Evolutionary conservation across 2,329 filamentous ascomycete species (phyloP), one percentile per base, ranked within the genome.

Genomic region (Plenodomus biglobosus): DNA sequence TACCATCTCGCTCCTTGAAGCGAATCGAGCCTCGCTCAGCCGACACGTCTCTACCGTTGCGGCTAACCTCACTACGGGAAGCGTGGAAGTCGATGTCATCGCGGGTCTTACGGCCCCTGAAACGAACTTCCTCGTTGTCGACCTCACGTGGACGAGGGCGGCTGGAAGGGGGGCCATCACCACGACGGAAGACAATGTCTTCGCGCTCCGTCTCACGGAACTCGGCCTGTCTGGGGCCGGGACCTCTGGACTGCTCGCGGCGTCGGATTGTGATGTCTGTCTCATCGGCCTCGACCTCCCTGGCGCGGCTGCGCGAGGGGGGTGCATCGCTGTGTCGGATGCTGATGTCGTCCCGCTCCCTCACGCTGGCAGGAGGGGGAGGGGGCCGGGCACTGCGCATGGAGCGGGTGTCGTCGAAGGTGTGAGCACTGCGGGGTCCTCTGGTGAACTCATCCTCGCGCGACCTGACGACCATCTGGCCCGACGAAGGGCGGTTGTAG

Each of bases 91-190:
- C 72, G 22, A 66, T 65, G 51, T 59, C 62, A 51, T 64, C 59
- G 54, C 50, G 61, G 47, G 55, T 65, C 53, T 48, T 52, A 15
- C 68, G 64, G 48, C 73, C 73, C 44, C 75, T 62, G 66, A 80
- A 78, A 48, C 75, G 73, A 47, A 80, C 73, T 53, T 80, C 77
- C 45, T 80, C 78, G 22, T 69, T 62, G 24, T 71, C 69, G 39
- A 66, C 64, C 45, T 71, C 68, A 52, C 69, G 69, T 11, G 67
- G 64, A 24, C 67, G 61, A 20, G 63, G 62, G 36, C 46, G 50
- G 50, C 46, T 50, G 46, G 45, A 50, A 30, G 66, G 56, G 60
- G 74, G 52, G 16, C 75, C 71, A 51, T 75, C 70, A 38, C 73
- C 73, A 47, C 71, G 69, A 40, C 75, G 71, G 56, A 77, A 75